Evolutionary conservation across 805 yeast species (phyloP).

Genomic region (Schwanniomyces polymorphus): DNA sequence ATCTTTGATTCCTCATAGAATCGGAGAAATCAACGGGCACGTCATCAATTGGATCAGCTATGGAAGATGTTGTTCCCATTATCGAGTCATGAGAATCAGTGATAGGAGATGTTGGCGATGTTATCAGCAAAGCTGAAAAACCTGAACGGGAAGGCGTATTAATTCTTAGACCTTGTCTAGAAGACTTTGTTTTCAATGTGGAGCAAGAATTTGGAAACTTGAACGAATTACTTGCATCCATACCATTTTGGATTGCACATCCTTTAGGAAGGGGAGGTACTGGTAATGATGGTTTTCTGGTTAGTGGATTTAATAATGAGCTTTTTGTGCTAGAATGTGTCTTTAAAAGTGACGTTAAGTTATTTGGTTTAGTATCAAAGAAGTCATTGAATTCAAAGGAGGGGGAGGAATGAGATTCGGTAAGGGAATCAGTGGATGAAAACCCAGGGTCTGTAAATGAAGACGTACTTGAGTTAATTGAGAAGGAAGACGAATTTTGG

Average conservation of each 20-base stretch:
- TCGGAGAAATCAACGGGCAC: conserved; percentile 38
- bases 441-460: conserved; percentile 27
- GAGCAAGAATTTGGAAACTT: conserved; percentile 10
- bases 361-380: conserved; percentile 16
- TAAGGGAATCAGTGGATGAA: conserved; percentile 30
- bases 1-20: conserved; percentile 9
- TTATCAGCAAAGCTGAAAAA: conserved; percentile 29
- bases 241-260: neutral
- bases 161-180: neutral
- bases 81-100: conserved; percentile 16
- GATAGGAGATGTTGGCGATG: conserved; percentile 36
- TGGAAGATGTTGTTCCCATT: conserved; percentile 12
- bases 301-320: conserved; percentile 10
- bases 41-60: conserved; percentile 40
- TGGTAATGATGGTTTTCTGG: conserved; percentile 12
- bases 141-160: conserved; percentile 2
- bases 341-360: conserved; percentile 2
- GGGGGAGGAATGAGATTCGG: conserved; percentile 25
- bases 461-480: conserved; percentile 30
- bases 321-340: conserved; percentile 1
- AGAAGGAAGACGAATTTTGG: conserved; percentile 21
- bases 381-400: conserved; percentile 23
- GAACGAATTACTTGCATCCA: conserved; percentile 1
- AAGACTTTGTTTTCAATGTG: neutral
- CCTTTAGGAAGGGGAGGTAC: conserved; percentile 11